Evolutionary conservation across 2,329 filamentous ascomycete species (phyloP), one percentile per base, ranked within the genome.

Genomic region (Xylariaceae sp.): DNA sequence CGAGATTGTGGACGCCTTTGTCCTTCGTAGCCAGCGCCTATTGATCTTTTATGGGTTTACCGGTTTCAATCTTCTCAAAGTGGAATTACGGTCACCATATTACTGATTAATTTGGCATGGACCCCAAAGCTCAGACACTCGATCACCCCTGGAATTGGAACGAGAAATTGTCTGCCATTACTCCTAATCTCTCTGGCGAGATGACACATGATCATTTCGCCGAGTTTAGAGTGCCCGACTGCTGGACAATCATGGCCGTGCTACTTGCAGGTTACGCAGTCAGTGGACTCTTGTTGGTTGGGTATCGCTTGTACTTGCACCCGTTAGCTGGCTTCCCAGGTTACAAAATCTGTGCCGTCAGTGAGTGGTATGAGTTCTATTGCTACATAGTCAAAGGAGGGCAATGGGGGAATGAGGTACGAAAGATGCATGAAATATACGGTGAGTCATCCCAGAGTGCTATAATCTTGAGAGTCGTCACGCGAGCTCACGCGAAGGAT

Each of bases 321-420:
- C 48, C 48, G 14, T 14, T 50, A 11, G 48, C 48, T 9, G 11
- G 31, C 13, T 46, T 50, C 39, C 48, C 48, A n/a, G 48, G 48
- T 16, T 41, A 41, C 14, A 50, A 45, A 42, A 14, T 50, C 6
- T 18, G 18, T n/a, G 48, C 48, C 11, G 28, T 31, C 42, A 50
- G 18, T 12, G 18, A 46, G 7, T 50, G 48, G 48, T 50, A 50
- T 33, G 48, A 50, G 42, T 46, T 45, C 17, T 50, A 46, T 16
- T 46, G 36, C 34, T 16, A 50, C 19, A 16, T 50, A 9, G 42
- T 48, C n/a, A 48, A 48, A 34, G 38, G 31, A n/a, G 42, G 48
- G 13, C 41, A 50, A 45, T 46, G n/a, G 3, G 48, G 36, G 14
- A 45, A 45, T 2, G 48, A 43, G 19, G 40, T 50, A 11, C 31